Evolutionary conservation across 495 filamentous ascomycete genomes (phyloP), one percentile per base, ranked within the genome.

Genomic region (Echria macrotheca): DNA sequence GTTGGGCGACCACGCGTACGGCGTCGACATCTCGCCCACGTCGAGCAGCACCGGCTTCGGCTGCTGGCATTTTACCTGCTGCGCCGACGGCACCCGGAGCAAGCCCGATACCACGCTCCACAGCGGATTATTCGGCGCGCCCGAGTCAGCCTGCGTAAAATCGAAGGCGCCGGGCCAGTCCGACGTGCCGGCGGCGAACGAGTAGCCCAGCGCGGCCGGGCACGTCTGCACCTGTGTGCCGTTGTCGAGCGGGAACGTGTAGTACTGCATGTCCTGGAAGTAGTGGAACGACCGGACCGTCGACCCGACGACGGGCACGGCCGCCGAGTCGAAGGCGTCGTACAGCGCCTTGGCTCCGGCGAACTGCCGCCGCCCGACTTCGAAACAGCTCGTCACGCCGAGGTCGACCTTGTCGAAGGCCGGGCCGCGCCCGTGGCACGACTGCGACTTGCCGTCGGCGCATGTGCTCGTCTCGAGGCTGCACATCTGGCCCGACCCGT

Each of bases 141-240:
- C 81, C 5, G 81, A 84, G 57, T 87, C 78, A 50, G 82, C 87
- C 63, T 98, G 93, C 15, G 83, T 90, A 66, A 96, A 96, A 69
- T 96, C 93, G 61, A 96, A 95, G 4, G 81, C 80, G 3, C 93
- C 93, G 0, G 91, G 91, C 11, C 93, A 86, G 60, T 98, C 93
- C 0, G 87, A 86, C 1, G 93, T 98, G 21, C 93, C 93, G 12
- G 85, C 93, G 14, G 93, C 93, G 66, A 98, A 98, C 7, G 84
- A 87, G 53, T 89, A 89, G 38, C 93, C 93, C n/a, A 98, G 71
- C 0, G 88, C 93, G 2, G 93, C 91, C 25, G 89, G 83, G 61
- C 93, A 96, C 4, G 91, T 95, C 52, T 73, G 80, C 12, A 86
- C 79, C 3, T 63, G 69, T 15, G 82, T 86, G 36, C 86, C 86